These are phyloP conservation scores for Phytophthora pisi DNA, from an alignment of 352 stramenopile genomes.

Conservation along the genomic window DNA sequence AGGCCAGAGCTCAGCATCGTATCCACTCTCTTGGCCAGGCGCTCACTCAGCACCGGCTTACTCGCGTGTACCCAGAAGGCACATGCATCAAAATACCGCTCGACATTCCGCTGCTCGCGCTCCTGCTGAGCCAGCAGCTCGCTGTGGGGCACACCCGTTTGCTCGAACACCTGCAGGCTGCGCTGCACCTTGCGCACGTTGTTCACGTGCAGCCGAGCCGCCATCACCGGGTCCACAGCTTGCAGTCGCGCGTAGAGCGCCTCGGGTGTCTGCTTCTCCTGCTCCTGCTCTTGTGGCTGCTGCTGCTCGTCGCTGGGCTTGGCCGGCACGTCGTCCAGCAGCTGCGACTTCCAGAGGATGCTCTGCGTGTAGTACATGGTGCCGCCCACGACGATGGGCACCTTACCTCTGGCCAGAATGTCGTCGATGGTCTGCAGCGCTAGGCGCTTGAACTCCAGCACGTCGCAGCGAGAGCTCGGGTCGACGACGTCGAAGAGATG, in stretches of 20 bases:
- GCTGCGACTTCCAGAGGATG: slow-evolving; percentile 86
- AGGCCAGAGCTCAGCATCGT: slow-evolving; percentile 84
- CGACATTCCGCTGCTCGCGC: slow-evolving; percentile 42
- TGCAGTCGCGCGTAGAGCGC: slow-evolving; percentile 66
- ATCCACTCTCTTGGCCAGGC: slow-evolving; percentile 74
- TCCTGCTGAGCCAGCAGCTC: slow-evolving; percentile 68
- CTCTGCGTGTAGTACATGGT: slow-evolving; percentile 95
- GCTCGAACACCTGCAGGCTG: slow-evolving; percentile 84
- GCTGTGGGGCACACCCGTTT: slow-evolving; percentile 80
- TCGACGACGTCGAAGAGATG: slow-evolving; percentile 90
- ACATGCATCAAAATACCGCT: slow-evolving; percentile 80
- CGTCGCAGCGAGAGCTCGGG: slow-evolving; percentile 72
- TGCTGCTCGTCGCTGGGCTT: background rate
- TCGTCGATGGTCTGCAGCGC: slow-evolving; percentile 84
- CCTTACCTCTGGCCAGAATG: slow-evolving; percentile 83
- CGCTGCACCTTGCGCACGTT: slow-evolving; percentile 88
- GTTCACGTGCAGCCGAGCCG: slow-evolving; percentile 79
- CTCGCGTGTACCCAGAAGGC: slow-evolving; percentile 87
- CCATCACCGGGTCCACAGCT: slow-evolving; percentile 85
- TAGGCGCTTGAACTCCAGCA: slow-evolving; percentile 82
- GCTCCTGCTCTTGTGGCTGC: background rate
- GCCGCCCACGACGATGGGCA: slow-evolving; percentile 91
- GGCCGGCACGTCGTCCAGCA: slow-evolving; percentile 76
- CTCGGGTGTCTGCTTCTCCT: slow-evolving; percentile 49
- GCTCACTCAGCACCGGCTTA: slow-evolving; percentile 63